phyloP scores from a whole-genome alignment of 306 rosid species.

The Astragalus membranaceus region DNA sequence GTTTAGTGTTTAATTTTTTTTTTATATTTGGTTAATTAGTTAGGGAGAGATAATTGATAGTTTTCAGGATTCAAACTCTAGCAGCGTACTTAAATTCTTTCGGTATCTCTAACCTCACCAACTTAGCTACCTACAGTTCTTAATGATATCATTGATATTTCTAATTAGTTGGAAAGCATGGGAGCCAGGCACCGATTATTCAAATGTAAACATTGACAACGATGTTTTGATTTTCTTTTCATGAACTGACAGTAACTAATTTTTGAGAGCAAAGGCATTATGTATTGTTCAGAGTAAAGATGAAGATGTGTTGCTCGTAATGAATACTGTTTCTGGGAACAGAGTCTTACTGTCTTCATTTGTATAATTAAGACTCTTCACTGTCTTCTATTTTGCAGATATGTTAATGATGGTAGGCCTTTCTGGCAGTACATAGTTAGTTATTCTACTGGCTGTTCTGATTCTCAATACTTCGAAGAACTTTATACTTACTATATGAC shows the following conservation, averaged over 20 bases:
- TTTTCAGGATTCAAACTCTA: no score
- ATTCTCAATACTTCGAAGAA: constrained; percentile 93
- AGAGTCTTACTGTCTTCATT: neutral
- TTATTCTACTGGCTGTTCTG: constrained; percentile 87
- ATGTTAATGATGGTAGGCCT: constrained; percentile 90
- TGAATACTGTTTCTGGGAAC: neutral
- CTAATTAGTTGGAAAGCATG: neutral
- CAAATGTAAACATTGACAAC: neutral
- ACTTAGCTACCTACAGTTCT: no score
- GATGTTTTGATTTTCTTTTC: neutral
- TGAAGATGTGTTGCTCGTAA: neutral
- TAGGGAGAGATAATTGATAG: no score
- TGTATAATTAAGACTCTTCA: neutral
- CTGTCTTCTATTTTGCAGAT: constrained; percentile 46
- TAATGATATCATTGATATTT: neutral
- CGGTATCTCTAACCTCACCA: no score
- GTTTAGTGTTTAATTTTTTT: neutral
- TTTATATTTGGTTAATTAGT: no score
- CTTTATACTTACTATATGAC: constrained; percentile 78
- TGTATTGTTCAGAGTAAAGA: neutral
- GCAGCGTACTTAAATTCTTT: no score
- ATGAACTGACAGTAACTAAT: neutral
- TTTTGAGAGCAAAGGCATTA: neutral
- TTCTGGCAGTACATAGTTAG: constrained; percentile 97
- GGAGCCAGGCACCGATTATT: neutral